phyloP scores from a whole-genome alignment of 73 alveolate species.

The Paramecium pentaurelia region DNA sequence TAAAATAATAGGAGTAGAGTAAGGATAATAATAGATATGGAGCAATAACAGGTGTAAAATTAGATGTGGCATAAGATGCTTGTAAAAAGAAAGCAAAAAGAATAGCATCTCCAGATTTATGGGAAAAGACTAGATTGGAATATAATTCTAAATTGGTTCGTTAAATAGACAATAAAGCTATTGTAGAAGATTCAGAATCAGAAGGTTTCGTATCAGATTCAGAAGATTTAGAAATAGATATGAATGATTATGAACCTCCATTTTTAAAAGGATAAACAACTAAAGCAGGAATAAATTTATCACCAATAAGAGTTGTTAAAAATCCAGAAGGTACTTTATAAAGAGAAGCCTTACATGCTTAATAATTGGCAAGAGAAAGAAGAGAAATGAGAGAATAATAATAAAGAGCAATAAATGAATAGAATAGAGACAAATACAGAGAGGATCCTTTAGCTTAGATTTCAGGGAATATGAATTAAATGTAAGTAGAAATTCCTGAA shows the following conservation, averaged over 20 bases:
- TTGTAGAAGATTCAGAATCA: slow-evolving; percentile 52
- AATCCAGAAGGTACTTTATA: slow-evolving; percentile 93
- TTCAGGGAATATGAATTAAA: slow-evolving; percentile 58
- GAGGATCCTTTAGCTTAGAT: slow-evolving; percentile 76
- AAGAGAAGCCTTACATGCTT: slow-evolving; percentile 88
- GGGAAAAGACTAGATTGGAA: slow-evolving; percentile 92
- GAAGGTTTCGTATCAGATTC: slow-evolving; percentile 72
- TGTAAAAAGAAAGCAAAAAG: slow-evolving; percentile 74
- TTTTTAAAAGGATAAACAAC: slow-evolving; percentile 91
- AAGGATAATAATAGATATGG: slow-evolving; percentile 72
- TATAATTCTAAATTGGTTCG: slow-evolving; percentile 77
- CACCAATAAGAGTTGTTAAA: slow-evolving; percentile 89
- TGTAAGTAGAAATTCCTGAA: slow-evolving; percentile 67
- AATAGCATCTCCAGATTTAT: slow-evolving; percentile 90
- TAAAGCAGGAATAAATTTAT: slow-evolving; percentile 80
- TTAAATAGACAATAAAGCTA: slow-evolving; percentile 63
- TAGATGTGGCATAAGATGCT: slow-evolving; percentile 71
- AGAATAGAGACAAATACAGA: slow-evolving; percentile 80
- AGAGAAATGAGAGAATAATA: slow-evolving; percentile 88
- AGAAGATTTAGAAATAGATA: slow-evolving; percentile 88
- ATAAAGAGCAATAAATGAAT: slow-evolving; percentile 74
- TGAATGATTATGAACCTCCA: slow-evolving; percentile 96
- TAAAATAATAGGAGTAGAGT: slow-evolving; percentile 58
- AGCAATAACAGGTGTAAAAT: slow-evolving; percentile 92
- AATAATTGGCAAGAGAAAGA: slow-evolving; percentile 89